These are phyloP conservation scores for Platanthera guangdongensis DNA, from an alignment of 106 monocot genomes.

Conservation along the genomic window DNA sequence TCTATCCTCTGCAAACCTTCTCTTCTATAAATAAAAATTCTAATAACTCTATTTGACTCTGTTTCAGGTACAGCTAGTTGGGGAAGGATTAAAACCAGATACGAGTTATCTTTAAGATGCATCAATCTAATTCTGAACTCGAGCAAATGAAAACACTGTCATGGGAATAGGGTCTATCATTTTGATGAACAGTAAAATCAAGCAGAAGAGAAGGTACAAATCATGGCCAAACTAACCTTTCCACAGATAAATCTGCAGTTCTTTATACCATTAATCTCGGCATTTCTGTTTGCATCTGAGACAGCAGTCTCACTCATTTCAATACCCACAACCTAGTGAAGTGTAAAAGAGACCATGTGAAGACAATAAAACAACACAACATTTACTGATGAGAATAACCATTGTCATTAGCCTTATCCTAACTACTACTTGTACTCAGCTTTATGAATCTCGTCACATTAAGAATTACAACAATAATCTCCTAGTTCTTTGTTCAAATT, in stretches of 20 bases:
- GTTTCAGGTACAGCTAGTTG: neutral
- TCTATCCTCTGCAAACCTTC: neutral
- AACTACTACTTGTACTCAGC: neutral
- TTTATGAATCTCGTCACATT: neutral
- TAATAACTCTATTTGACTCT: neutral
- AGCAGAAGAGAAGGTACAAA: neutral
- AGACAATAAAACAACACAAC: neutral
- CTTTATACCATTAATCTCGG: constrained; percentile 68
- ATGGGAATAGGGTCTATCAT: neutral
- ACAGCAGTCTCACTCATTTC: constrained; percentile 95
- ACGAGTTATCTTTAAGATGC: neutral
- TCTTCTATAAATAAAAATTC: neutral
- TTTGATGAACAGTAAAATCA: neutral
- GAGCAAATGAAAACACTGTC: too few species aligned
- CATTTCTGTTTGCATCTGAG: constrained; percentile 83
- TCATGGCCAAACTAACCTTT: constrained; percentile 40
- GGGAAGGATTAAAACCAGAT: neutral
- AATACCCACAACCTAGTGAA: constrained; percentile 82
- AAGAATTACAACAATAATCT: neutral
- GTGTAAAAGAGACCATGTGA: neutral
- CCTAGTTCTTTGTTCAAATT: neutral
- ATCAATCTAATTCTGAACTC: neutral
- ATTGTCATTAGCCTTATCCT: neutral
- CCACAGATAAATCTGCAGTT: constrained; percentile 92
- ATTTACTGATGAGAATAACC: neutral